Evolutionary conservation across 176 grass and related monocot species (phyloP), one percentile per base, ranked within the genome.

Genomic region (Cymbopogon citratus): DNA sequence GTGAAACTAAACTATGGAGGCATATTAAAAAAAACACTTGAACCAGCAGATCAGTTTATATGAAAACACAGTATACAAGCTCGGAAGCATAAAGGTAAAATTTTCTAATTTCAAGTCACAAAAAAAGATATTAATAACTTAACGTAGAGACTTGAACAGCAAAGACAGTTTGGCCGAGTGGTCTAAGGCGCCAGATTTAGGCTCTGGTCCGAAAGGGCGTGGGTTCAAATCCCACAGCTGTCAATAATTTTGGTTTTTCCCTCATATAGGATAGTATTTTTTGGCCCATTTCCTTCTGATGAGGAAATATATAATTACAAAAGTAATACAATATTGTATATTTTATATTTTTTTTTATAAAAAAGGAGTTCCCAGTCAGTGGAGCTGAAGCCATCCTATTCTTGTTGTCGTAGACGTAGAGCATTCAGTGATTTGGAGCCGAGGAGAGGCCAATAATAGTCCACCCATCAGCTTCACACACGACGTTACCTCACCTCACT

Each of bases 221-320:
- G 96, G 91, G 93, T 99, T 99, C 96, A 95, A 99, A 99, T 95
- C 92, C 94, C 91, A 97, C 94, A 97, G 81, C 91, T 90, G 85
- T 91, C 81, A n/a, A n/a, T n/a, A n/a, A n/a, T n/a, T n/a, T n/a
- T n/a, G n/a, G n/a, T n/a, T n/a, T n/a, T n/a, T n/a, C n/a, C n/a
- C n/a, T 10, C 6, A 41, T 4, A 44, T 44, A 44, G 1, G 11
- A 11, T 13, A 44, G 13, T 41, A 41, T 13, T 44, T 44, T 44
- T 43, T 43, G 9, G 39, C 11, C 10, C 40, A 43, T 43, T 43
- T 43, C 2, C 40, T 44, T 44, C 9, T 12, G 41, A 44, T 12
- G 41, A 44, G 41, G 0, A 41, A 44, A 44, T 44, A 44, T 43
- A 43, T 36, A 36, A 36, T 6, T 43, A 43, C 39, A 43, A 3